Percentiles rank a stretch among this genome's conserved stretches.
Conservation (phyloP, 1,284 basidiomycete species). For the Cystobasidium pallidum region DNA sequence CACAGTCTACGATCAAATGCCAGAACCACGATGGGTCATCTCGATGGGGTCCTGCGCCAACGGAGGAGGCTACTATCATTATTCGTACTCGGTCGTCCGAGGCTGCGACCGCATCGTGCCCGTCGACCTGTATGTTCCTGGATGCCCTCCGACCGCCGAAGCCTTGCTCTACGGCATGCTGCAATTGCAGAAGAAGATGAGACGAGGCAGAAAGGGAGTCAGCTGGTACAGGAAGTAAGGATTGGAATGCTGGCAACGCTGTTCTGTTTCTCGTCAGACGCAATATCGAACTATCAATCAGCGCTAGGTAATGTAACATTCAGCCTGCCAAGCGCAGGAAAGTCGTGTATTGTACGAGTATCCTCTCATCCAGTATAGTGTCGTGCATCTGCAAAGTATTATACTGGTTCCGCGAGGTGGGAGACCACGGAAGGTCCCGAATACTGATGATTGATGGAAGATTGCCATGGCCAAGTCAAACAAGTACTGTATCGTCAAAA, state of each 20-base stretch:
- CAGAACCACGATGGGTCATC: constrained; percentile 79
- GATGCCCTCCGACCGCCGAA: constrained; percentile 82
- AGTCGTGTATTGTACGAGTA: background rate
- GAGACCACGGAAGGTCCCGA: too few species aligned
- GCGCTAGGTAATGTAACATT: too few species aligned
- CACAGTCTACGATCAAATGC: constrained; percentile 54
- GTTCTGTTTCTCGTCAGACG: too few species aligned
- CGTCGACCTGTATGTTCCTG: constrained; percentile 95
- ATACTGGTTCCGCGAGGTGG: background rate
- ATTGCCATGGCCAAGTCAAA: too few species aligned
- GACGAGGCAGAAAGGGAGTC: constrained; percentile 83
- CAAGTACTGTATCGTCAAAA: too few species aligned
- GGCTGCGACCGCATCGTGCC: constrained; percentile 99
- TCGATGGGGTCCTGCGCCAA: constrained; percentile 97
- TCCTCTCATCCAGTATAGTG: background rate
- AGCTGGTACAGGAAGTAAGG: constrained; percentile 68
- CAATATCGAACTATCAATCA: too few species aligned
- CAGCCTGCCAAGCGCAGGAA: background rate
- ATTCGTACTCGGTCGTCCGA: constrained; percentile 97
- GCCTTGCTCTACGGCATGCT: constrained; percentile 71
- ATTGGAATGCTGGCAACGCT: background rate
- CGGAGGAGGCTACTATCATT: constrained; percentile 57
- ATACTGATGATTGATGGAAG: too few species aligned
- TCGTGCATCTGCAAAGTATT: constrained; percentile 1
- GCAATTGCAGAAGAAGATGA: constrained; percentile 96